Evolutionary conservation across 139 green algal species (phyloP).

Genomic region (Chloropicon primus): DNA sequence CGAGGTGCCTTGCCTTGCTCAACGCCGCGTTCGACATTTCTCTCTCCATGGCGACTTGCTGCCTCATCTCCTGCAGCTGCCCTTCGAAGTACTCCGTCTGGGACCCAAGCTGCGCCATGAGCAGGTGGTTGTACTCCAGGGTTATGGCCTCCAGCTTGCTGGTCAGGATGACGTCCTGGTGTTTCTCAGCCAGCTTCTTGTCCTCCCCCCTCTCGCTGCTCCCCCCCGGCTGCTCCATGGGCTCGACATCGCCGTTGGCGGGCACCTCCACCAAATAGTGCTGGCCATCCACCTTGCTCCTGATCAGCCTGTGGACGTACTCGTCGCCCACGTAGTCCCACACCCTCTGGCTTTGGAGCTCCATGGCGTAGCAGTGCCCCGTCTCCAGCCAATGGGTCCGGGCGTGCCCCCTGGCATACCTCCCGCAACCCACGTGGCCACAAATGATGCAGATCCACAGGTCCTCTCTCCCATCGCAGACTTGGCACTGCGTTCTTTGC

Average conservation of each 20-base stretch:
- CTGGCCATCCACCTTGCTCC: conserved; percentile 79
- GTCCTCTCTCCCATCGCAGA: conserved; percentile 20
- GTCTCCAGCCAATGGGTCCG: conserved; percentile 65
- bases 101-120: conserved; percentile 76
- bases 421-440: conserved; percentile 74
- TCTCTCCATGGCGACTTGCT: background rate
- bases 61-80: background rate
- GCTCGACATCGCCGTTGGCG: conserved; percentile 14
- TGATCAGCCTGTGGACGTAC: conserved; percentile 93
- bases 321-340: conserved; percentile 93
- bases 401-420: conserved; percentile 71
- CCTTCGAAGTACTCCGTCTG: conserved; percentile 77
- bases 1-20: background rate
- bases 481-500: background rate
- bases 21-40: background rate
- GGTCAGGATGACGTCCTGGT: conserved; percentile 51
- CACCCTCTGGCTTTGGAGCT: conserved; percentile 82
- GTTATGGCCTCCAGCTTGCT: conserved; percentile 29
- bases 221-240: background rate
- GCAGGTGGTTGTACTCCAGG: conserved; percentile 80
- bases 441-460: conserved; percentile 99
- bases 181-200: conserved; percentile 20
- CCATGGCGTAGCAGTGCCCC: conserved; percentile 83
- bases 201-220: background rate
- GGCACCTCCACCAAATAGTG: conserved; percentile 73